Evolutionary conservation across 192 early-diverging fungal species (phyloP), one percentile per base, ranked within the genome.

Genomic region (Dissophora ornata): DNA sequence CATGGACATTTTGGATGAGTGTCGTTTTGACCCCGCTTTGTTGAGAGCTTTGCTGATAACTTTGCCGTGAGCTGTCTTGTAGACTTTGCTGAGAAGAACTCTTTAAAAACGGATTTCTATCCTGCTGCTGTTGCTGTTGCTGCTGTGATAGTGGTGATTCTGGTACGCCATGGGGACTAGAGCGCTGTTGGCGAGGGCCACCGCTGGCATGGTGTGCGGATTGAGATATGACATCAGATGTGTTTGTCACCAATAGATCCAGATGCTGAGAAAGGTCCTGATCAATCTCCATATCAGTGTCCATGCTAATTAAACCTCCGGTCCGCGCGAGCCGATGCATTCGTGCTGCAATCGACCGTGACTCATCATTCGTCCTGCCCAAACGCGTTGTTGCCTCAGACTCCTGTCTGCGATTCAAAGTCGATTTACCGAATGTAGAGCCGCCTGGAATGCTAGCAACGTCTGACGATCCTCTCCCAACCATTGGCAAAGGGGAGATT

Each of bases 211-310:
- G 47, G 9, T 12, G 33, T 0, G 13, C 25, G 9, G 28, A 28
- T 0, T 55, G 22, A 1, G 70, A 40, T 15, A 45, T 36, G 3
- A 32, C 16, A 6, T 49, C 53, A 3, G 69, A 71, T 6, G 62
- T 71, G 19, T 57, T 41, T 0, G 36, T 22, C 24, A 73, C 54
- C 8, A 59, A 22, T 33, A 73, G 18, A 44, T 73, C 70, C 18
- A 73, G 24, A 36, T 73, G 70, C 41, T 65, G 70, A 10, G 62
- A 26, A 9, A 28, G 33, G 10, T 65, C 55, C 5, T 58, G 55
- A 19, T 64, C 70, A 8, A 64, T 54, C 3, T 73, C 70, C 60
- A 64, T 64, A 30, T 64, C 61, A 2, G 48, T 58, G 18, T 73
- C 68, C 9, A 62, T 13, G 33, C 62, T 62, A 15, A 65, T 33